Evolutionary conservation across 2,329 filamentous ascomycete genomes (phyloP).

Genomic region (Endocalyx cinctus): DNA sequence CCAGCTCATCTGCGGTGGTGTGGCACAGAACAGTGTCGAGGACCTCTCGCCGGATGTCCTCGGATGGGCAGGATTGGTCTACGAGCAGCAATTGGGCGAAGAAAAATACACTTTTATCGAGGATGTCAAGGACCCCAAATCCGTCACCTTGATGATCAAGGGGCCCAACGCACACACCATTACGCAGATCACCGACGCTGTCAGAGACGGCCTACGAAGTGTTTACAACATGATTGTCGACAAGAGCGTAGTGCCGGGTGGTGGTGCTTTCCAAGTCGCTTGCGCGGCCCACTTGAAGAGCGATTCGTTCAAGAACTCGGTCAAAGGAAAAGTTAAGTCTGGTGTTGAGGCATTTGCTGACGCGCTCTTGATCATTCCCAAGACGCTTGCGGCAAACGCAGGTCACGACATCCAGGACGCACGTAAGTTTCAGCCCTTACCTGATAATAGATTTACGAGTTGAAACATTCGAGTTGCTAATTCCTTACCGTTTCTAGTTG

Average conservation of each 20-base stretch:
- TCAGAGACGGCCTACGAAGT: slow-evolving; percentile 88
- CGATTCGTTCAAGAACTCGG: slow-evolving; percentile 78
- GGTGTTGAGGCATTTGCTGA: slow-evolving; percentile 94
- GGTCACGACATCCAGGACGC: slow-evolving; percentile 97
- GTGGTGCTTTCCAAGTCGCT: slow-evolving; percentile 92
- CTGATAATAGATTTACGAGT: too few species aligned
- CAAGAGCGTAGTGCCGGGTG: slow-evolving; percentile 88
- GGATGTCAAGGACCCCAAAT: slow-evolving; percentile 98
- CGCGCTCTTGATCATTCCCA: slow-evolving; percentile 90
- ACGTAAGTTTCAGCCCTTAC: slow-evolving; percentile 50
- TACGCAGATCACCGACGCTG: slow-evolving; percentile 91
- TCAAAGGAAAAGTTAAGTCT: slow-evolving; percentile 98
- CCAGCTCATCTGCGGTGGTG: slow-evolving; percentile 88
- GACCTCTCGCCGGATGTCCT: slow-evolving; percentile 83
- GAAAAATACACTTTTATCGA: slow-evolving; percentile 99
- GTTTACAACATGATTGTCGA: slow-evolving; percentile 99
- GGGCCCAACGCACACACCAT: slow-evolving; percentile 97
- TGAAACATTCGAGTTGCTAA: too few species aligned
- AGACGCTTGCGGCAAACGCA: slow-evolving; percentile 92
- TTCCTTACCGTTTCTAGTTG: too few species aligned
- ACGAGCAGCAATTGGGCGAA: slow-evolving; percentile 95
- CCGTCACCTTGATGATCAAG: slow-evolving; percentile 95
- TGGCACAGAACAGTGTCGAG: slow-evolving; percentile 92
- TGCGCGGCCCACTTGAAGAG: slow-evolving; percentile 83
- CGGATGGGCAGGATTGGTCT: slow-evolving; percentile 93